Evolutionary conservation across 192 early-diverging fungal genomes (phyloP), one percentile per base, ranked within the genome.

Genomic region (Coemansia sp.): DNA sequence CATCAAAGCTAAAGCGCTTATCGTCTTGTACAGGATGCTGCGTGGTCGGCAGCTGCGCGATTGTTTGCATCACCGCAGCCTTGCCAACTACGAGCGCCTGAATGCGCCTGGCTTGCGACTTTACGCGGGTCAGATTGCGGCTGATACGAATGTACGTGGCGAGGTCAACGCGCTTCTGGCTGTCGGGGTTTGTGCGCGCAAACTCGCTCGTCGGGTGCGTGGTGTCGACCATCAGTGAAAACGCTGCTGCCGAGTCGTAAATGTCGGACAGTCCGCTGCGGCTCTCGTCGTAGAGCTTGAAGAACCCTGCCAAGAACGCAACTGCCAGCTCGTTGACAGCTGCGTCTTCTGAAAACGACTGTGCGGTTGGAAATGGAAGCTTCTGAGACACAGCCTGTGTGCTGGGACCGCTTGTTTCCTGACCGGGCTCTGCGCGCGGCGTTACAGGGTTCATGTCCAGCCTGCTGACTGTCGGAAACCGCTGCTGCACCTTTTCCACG

Each of bases 151-250:
- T 69, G 67, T 80, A 80, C 11, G 59, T 29, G 8, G 60, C 51
- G 52, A 80, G 61, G 54, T 80, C 77, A 17, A 80, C 62, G 38
- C 69, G 77, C 47, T 68, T 80, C 35, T 80, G 77, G 62, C 77
- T 74, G 54, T 64, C 48, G 0, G 77, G 39, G 31, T 59, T 69
- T 27, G 52, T 74, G 60, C 68, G 77, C 9, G 61, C 71, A 67
- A 74, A 74, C 6, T 50, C 26, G 61, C 65, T 80, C 14, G 77
- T 71, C 4, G 77, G 77, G 37, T 61, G 65, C 53, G 77, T 68
- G 1, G 71, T 74, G 45, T 80, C 77, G 17, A 80, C 77, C 54
- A 80, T 69, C 21, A 80, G 62, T 29, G 77, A 80, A 55, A 80
- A 80, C 41, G 64, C 60, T 21, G 71, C 71, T 0, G 52, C 26